These are phyloP conservation scores for Fusarium camptoceras DNA, from an alignment of 2,329 filamentous ascomycete genomes.

Conservation along the genomic window DNA sequence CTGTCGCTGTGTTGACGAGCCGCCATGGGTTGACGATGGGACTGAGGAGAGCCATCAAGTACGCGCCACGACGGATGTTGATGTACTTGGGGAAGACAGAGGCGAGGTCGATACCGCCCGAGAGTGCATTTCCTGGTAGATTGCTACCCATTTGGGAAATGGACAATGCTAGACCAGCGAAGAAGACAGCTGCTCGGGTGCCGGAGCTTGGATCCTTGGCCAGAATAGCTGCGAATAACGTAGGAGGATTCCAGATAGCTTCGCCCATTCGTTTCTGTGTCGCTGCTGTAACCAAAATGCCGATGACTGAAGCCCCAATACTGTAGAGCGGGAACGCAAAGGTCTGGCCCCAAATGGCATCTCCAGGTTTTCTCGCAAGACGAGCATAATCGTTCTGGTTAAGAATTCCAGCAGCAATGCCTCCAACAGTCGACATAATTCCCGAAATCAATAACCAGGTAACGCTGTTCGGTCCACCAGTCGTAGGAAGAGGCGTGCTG, in stretches of 20 bases:
- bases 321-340: conserved; percentile 53
- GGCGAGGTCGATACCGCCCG: conserved; percentile 55
- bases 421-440: conserved; percentile 53
- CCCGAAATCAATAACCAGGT: conserved; percentile 55
- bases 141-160: conserved; percentile 55
- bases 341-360: conserved; percentile 53
- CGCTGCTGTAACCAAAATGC: conserved; percentile 56
- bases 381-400: conserved; percentile 56
- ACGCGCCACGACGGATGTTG: conserved; percentile 55
- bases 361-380: conserved; percentile 47
- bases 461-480: conserved; percentile 48
- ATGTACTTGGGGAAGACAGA: conserved; percentile 53
- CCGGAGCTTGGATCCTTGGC: conserved; percentile 48
- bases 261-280: conserved; percentile 54
- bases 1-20: conserved; percentile 53
- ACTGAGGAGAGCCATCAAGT: conserved; percentile 52
- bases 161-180: conserved; percentile 52
- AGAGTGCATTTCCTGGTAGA: conserved; percentile 53
- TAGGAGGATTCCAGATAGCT: conserved; percentile 54
- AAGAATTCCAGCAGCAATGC: conserved; percentile 54
- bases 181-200: conserved; percentile 54
- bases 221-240: conserved; percentile 51
- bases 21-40: conserved; percentile 55
- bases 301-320: conserved; percentile 52
- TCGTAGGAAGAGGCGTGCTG: conserved; percentile 37